Conservation (phyloP, 2,329 filamentous ascomycete genomes). For the Boeremia lycopersici region DNA sequence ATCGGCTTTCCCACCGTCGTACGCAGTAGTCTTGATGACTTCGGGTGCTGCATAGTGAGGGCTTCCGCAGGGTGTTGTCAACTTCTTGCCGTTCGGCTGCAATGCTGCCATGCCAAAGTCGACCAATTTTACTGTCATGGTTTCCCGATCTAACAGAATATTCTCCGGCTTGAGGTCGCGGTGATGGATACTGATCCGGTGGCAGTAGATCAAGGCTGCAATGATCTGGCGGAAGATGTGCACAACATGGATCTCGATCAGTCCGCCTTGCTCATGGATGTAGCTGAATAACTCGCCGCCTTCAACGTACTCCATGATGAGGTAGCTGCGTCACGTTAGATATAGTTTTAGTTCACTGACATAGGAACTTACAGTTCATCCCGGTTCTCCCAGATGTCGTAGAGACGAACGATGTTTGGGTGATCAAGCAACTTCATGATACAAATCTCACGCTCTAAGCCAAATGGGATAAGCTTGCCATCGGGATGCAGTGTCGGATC, state of each 20-base stretch:
- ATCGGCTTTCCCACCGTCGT: constrained; percentile 85
- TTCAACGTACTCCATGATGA: constrained; percentile 92
- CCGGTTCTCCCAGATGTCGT: constrained; percentile 97
- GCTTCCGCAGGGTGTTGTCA: constrained; percentile 91
- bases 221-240: constrained; percentile 93
- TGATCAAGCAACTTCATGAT: constrained; percentile 97
- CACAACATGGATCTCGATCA: constrained; percentile 80
- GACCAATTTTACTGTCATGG: constrained; percentile 83
- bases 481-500: constrained; percentile 59
- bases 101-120: constrained; percentile 98
- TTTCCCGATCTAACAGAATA: constrained; percentile 77
- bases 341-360: not conserved
- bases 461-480: constrained; percentile 77
- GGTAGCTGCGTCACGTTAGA: constrained; percentile 67
- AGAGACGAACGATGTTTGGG: constrained; percentile 89
- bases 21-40: constrained; percentile 76
- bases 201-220: constrained; percentile 88
- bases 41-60: constrained; percentile 97
- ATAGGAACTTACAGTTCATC: constrained; percentile 77
- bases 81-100: constrained; percentile 76
- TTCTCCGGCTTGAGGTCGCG: constrained; percentile 97
- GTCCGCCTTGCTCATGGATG: constrained; percentile 73
- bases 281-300: constrained; percentile 86
- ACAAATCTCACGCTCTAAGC: constrained; percentile 91
- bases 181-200: constrained; percentile 93